phyloP scores from a whole-genome alignment of 352 stramenopile genomes.

The Globisporangium parvum region DNA sequence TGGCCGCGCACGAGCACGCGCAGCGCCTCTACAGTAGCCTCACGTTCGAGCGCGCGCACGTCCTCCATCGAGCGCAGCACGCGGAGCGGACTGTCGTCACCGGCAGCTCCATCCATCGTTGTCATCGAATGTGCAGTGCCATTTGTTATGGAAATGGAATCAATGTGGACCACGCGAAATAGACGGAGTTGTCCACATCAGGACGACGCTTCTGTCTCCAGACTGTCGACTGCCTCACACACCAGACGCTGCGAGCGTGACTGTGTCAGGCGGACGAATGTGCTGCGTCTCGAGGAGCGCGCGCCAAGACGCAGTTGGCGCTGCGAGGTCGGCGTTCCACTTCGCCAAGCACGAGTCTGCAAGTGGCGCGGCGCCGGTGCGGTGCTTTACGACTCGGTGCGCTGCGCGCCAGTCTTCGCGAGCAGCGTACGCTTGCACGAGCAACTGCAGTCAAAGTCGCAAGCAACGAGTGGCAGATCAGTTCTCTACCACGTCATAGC shows the following conservation, averaged over 20 bases:
- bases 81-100: not conserved
- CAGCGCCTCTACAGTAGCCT: not conserved
- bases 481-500: not conserved
- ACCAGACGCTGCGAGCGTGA: slow-evolving; percentile 2
- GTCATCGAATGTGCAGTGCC: not conserved
- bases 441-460: slow-evolving; percentile 1
- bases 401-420: slow-evolving; percentile 13
- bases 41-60: slow-evolving; percentile 6
- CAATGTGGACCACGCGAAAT: no score
- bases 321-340: slow-evolving; percentile 8
- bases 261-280: slow-evolving; percentile 8
- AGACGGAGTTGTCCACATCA: not conserved
- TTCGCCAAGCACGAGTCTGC: slow-evolving; percentile 6
- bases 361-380: not conserved
- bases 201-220: not conserved
- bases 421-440: slow-evolving; percentile 9
- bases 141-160: no score
- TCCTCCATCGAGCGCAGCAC: slow-evolving; percentile 12
- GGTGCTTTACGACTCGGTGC: slow-evolving; percentile 5
- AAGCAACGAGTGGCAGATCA: not conserved
- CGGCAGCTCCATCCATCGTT: not conserved
- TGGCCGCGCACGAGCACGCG: slow-evolving; percentile 45
- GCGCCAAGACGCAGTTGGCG: slow-evolving; percentile 10
- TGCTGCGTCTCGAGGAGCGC: slow-evolving; percentile 10
- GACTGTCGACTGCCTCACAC: not conserved